These are phyloP conservation scores for Xylaria grammica DNA, from an alignment of 495 filamentous ascomycete species.

Conservation along the genomic window DNA sequence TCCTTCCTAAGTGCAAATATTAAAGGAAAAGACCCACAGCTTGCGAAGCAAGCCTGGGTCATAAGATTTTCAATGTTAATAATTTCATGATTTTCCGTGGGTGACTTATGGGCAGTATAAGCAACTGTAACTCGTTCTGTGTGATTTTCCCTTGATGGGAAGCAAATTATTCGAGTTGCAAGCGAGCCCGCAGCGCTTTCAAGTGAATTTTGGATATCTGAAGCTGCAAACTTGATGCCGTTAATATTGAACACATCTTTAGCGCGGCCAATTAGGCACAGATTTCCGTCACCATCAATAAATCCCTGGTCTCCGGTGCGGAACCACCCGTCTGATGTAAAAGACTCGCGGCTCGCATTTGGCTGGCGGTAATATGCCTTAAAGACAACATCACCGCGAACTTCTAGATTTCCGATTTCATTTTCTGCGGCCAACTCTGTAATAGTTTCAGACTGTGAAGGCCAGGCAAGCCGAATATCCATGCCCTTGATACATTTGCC, in stretches of 20 bases:
- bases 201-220: neutral
- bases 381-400: neutral
- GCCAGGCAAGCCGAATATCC: constrained; percentile 44
- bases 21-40: neutral
- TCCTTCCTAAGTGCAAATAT: too few species aligned
- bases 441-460: too few species aligned
- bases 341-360: neutral
- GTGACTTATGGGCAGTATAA: neutral
- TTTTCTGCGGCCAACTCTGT: too few species aligned
- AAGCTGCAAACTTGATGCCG: neutral
- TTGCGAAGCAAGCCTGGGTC: neutral
- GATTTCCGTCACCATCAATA: neutral
- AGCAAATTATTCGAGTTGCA: neutral
- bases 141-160: neutral
- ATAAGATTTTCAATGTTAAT: neutral
- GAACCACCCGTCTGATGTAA: constrained; percentile 4
- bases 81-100: neutral
- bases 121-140: neutral
- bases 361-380: neutral
- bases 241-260: constrained; percentile 12
- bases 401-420: constrained; percentile 24
- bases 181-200: neutral
- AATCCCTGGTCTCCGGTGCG: constrained; percentile 3
- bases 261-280: neutral
- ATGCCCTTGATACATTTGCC: constrained; percentile 48